A percentile compares a stretch with the other conserved stretches of the same genome.
These are phyloP conservation scores for Wickerhamiella musiphila DNA, from an alignment of 805 yeast genomes.

Conservation along the genomic window DNA sequence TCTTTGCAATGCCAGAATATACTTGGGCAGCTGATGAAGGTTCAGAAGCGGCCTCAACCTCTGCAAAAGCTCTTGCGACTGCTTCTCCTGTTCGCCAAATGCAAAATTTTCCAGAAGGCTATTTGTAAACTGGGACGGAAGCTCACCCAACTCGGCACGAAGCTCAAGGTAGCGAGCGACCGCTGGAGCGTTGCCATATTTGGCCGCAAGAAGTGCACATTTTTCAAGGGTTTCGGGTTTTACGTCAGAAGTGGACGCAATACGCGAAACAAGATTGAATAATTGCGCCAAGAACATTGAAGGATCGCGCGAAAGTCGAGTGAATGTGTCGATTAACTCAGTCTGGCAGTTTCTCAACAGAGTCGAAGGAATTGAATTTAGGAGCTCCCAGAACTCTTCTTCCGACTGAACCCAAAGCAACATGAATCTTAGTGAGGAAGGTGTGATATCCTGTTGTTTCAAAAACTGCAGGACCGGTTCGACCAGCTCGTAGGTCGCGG, in stretches of 20 bases:
- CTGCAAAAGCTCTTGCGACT: not conserved
- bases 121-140: slow-evolving; percentile 15
- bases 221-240: slow-evolving; percentile 1
- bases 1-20: slow-evolving; percentile 16
- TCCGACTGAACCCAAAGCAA: slow-evolving; percentile 12
- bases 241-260: not conserved
- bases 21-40: slow-evolving; percentile 5
- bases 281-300: slow-evolving; percentile 2
- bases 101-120: slow-evolving; percentile 16
- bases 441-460: slow-evolving; percentile 10
- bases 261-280: slow-evolving; percentile 7
- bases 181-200: slow-evolving; percentile 16
- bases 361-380: slow-evolving; percentile 11
- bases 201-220: slow-evolving; percentile 10
- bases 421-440: slow-evolving; percentile 14
- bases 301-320: not conserved
- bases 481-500: slow-evolving; percentile 10
- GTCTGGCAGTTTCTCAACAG: slow-evolving; percentile 16
- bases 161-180: slow-evolving; percentile 13
- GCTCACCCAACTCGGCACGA: slow-evolving; percentile 8
- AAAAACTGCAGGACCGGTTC: slow-evolving; percentile 10
- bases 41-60: slow-evolving; percentile 2
- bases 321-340: slow-evolving; percentile 10
- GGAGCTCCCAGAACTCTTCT: slow-evolving; percentile 16
- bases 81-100: slow-evolving; percentile 3